Conservation (phyloP, 495 filamentous ascomycete genomes). For the Mycothermus thermophilus region DNA sequence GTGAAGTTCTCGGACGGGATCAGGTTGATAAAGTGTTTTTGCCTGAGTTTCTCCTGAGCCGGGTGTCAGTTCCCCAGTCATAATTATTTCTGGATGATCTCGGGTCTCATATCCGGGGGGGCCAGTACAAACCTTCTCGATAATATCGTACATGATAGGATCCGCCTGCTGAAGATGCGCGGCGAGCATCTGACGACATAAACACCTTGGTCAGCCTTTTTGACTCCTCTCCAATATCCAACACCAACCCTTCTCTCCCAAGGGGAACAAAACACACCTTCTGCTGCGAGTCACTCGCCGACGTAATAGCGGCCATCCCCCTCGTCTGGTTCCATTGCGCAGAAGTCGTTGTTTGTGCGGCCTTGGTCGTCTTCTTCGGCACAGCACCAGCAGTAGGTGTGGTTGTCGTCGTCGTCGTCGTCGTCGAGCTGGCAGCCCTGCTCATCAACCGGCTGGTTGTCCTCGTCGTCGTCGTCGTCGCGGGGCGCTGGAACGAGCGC, state of each 20-base stretch:
- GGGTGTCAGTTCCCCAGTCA: too few species aligned
- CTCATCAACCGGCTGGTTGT: too few species aligned
- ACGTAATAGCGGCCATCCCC: constrained; percentile 30
- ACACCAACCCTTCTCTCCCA: too few species aligned
- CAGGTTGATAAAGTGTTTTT: constrained; percentile 96
- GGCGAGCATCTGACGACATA: constrained; percentile 55
- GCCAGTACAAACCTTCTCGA: constrained; percentile 68
- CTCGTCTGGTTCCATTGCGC: background rate
- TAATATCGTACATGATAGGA: constrained; percentile 69
- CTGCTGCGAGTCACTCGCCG: constrained; percentile 49
- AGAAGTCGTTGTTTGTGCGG: background rate
- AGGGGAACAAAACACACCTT: constrained; percentile 31
- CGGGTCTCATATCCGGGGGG: too few species aligned
- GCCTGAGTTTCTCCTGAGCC: constrained; percentile 89
- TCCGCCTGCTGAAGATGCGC: constrained; percentile 72
- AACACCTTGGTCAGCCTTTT: constrained; percentile 5
- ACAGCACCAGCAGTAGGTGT: background rate
- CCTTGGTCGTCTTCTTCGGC: background rate
- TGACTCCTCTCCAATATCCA: background rate
- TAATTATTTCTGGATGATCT: too few species aligned
- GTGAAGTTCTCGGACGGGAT: constrained; percentile 99
- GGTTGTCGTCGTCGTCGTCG: constrained; percentile 2
- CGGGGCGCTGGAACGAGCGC: constrained; percentile 7
- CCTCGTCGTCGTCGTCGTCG: background rate
- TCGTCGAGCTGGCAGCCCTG: too few species aligned